Percentiles rank a stretch among this genome's conserved stretches.
These are phyloP conservation scores for Escallonia rubra DNA, from an alignment of 129 eudicot species.

Conservation along the genomic window DNA sequence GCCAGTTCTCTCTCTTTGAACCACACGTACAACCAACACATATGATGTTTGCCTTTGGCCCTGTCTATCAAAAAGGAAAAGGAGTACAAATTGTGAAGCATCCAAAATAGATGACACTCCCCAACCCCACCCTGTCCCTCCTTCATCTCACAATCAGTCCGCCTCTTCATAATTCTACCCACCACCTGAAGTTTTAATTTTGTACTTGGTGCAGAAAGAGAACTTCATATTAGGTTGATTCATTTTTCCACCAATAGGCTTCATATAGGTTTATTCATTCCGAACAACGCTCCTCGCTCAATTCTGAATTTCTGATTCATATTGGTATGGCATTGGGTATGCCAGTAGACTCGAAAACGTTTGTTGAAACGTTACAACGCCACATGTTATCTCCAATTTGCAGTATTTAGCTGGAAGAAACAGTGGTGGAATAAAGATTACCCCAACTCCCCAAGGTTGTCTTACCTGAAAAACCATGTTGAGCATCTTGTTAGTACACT, in stretches of 20 bases:
- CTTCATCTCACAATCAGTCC: constrained; percentile 1
- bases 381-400: too few species aligned
- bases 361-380: too few species aligned
- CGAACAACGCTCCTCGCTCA: too few species aligned
- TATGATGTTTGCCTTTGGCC: background rate
- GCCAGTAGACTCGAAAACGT: too few species aligned
- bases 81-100: background rate
- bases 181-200: background rate
- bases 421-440: too few species aligned
- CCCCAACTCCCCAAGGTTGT: too few species aligned
- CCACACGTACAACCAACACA: background rate
- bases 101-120: background rate
- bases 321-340: too few species aligned
- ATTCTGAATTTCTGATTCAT: too few species aligned
- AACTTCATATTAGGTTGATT: background rate
- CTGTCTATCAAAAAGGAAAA: background rate
- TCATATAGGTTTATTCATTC: background rate
- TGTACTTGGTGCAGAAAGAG: constrained; percentile 1
- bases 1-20: background rate
- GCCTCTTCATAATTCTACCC: background rate
- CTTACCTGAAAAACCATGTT: too few species aligned
- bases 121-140: background rate
- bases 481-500: too few species aligned
- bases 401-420: too few species aligned
- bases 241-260: background rate